phyloP scores from a whole-genome alignment of 23 red algal species.

The Gracilariopsis chorda region DNA sequence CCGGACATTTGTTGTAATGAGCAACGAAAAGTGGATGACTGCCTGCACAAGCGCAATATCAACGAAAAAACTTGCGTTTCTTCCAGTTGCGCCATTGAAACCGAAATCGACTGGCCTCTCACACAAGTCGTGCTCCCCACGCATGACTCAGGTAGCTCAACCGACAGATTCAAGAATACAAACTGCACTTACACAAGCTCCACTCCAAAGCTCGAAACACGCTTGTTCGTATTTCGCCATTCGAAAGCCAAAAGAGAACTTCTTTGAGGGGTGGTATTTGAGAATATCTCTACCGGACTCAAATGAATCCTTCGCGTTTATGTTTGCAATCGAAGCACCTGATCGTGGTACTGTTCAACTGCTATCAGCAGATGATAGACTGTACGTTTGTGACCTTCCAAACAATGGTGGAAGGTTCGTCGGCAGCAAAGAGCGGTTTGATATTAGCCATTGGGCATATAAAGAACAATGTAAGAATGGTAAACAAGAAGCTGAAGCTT shows the following conservation, averaged over 20 bases:
- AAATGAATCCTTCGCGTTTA: constrained; percentile 12
- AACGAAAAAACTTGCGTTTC: too few relatives aligned
- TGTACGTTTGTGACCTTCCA: constrained; percentile 5
- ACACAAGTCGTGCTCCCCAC: neutral
- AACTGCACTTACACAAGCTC: neutral
- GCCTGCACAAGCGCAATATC: too few relatives aligned
- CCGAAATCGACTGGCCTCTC: neutral
- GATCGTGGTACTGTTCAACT: constrained; percentile 44
- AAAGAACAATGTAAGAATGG: neutral
- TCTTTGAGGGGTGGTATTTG: constrained; percentile 68
- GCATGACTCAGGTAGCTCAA: neutral
- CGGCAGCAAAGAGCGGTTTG: neutral
- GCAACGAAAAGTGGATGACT: too few relatives aligned
- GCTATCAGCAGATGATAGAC: neutral
- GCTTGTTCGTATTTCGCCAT: neutral
- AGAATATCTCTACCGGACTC: constrained; percentile 28
- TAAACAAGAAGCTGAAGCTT: neutral
- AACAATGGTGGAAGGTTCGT: neutral
- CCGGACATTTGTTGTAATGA: too few relatives aligned
- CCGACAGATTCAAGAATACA: neutral
- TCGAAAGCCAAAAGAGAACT: neutral
- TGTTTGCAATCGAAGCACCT: constrained; percentile 50
- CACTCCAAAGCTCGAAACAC: constrained; percentile 4
- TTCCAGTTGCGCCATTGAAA: neutral
- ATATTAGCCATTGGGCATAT: constrained; percentile 30